phyloP scores from a whole-genome alignment of 129 eudicot genomes.

The Helianthus tuberosus region DNA sequence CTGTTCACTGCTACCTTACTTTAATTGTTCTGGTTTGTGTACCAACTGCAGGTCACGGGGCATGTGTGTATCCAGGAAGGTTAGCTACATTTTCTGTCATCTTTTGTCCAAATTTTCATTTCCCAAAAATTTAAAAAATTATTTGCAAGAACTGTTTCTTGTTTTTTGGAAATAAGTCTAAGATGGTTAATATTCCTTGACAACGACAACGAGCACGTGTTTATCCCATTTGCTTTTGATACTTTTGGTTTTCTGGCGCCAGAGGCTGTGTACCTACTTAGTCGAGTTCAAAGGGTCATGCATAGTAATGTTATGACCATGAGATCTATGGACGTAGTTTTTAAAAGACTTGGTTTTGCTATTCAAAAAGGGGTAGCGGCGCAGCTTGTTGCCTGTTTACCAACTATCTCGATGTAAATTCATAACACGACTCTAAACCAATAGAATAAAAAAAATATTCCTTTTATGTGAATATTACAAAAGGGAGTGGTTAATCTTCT shows the following conservation, averaged over 20 bases:
- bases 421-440: too few species aligned
- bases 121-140: slow-evolving; percentile 29
- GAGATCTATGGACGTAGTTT: too few species aligned
- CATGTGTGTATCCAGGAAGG: slow-evolving; percentile 98
- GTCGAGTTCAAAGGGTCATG: too few species aligned
- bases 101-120: slow-evolving; percentile 42
- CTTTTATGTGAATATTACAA: neutral
- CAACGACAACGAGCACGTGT: too few species aligned
- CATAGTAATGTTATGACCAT: too few species aligned
- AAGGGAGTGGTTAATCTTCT: slow-evolving; percentile 8
- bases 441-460: neutral
- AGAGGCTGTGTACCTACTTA: too few species aligned
- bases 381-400: too few species aligned
- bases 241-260: too few species aligned
- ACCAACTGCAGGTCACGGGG: slow-evolving; percentile 91
- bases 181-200: neutral
- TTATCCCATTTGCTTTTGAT: too few species aligned
- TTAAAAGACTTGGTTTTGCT: too few species aligned
- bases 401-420: too few species aligned
- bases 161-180: slow-evolving; percentile 5
- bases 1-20: slow-evolving; percentile 21
- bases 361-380: too few species aligned
- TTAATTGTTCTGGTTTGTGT: slow-evolving; percentile 35
- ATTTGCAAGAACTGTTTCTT: neutral
- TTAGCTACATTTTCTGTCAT: slow-evolving; percentile 46